Percentiles rank a stretch among this genome's conserved stretches.
These are phyloP conservation scores for Penicillium subrubescens DNA, from an alignment of 495 filamentous ascomycete genomes.

Conservation along the genomic window DNA sequence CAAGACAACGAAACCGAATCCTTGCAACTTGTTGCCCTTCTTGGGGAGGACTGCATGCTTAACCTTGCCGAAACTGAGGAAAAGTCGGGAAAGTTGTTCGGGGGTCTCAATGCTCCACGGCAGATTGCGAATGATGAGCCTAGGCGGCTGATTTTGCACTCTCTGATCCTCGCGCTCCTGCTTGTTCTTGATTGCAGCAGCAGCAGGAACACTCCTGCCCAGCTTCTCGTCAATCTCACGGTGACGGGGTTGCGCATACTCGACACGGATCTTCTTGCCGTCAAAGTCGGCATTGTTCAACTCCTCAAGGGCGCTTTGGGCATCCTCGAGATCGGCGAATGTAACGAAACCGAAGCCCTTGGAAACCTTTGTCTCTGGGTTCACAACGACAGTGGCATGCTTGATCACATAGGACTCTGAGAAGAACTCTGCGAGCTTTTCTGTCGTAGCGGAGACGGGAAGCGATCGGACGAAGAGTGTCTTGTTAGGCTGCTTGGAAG, in stretches of 20 bases:
- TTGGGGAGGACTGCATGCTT: constrained; percentile 80
- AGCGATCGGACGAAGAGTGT: constrained; percentile 92
- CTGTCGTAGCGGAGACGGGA: constrained; percentile 74
- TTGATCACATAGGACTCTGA: constrained; percentile 93
- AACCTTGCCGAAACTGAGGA: constrained; percentile 86
- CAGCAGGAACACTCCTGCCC: constrained; percentile 50
- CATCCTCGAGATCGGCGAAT: constrained; percentile 91
- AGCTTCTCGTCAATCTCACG: constrained; percentile 61
- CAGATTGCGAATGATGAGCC: constrained; percentile 91
- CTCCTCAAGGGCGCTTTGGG: constrained; percentile 73
- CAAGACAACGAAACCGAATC: constrained; percentile 92
- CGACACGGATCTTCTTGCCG: constrained; percentile 79
- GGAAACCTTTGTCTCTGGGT: constrained; percentile 77
- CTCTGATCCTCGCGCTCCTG: constrained; percentile 56
- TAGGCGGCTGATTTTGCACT: constrained; percentile 65
- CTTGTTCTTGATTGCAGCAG: constrained; percentile 55
- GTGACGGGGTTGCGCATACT: constrained; percentile 83
- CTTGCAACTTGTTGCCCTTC: constrained; percentile 68
- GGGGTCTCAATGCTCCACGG: constrained; percentile 92
- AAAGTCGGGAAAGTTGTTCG: constrained; percentile 74
- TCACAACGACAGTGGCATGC: constrained; percentile 84
- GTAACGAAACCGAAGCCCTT: constrained; percentile 97
- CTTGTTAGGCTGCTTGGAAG: constrained; percentile 49
- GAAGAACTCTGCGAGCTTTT: constrained; percentile 81
- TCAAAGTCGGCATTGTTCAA: constrained; percentile 72